Conservation (phyloP, 805 yeast genomes). For the Torulaspora franciscae region DNA sequence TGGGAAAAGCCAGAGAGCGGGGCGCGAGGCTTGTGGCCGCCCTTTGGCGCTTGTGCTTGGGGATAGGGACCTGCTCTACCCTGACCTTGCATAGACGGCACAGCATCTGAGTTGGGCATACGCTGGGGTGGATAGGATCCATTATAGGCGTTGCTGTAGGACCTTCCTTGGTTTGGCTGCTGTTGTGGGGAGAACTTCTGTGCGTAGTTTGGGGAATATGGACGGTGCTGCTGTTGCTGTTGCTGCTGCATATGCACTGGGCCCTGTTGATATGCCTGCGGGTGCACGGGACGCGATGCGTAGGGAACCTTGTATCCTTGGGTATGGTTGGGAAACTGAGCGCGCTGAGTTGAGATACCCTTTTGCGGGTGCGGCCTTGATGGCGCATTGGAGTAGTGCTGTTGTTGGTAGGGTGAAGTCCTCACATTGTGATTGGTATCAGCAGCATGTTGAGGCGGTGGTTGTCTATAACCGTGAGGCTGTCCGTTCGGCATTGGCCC, state of each 20-base stretch:
- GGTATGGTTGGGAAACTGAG: conserved; percentile 4
- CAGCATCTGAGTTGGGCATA: conserved; percentile 3
- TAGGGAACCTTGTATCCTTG: conserved; percentile 1
- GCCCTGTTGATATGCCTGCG: conserved; percentile 10
- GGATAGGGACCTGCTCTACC: conserved; percentile 17
- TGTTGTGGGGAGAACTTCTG: conserved; percentile 8
- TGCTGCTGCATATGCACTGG: conserved; percentile 1
- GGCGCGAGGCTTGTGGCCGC: conserved; percentile 13
- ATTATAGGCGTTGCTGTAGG: conserved; percentile 4
- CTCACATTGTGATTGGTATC: neutral
- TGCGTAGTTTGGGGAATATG: conserved; percentile 4
- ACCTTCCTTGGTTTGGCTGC: conserved; percentile 3
- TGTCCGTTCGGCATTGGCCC: neutral
- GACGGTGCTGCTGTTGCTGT: conserved; percentile 4
- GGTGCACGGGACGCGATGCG: conserved; percentile 6
- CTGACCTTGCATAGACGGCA: conserved; percentile 7
- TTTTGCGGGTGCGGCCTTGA: neutral
- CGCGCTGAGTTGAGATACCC: conserved; percentile 5
- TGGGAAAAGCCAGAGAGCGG: conserved; percentile 31
- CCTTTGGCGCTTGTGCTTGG: conserved; percentile 2
- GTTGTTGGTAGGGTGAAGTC: conserved; percentile 1
- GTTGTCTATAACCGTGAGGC: neutral
- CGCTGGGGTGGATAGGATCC: conserved; percentile 10
- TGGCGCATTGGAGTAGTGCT: conserved; percentile 1
- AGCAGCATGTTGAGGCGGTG: conserved; percentile 3